Base-by-base conservation (phyloP, 2,329 filamentous ascomycete genomes). In the Xylaria sp. region DNA sequence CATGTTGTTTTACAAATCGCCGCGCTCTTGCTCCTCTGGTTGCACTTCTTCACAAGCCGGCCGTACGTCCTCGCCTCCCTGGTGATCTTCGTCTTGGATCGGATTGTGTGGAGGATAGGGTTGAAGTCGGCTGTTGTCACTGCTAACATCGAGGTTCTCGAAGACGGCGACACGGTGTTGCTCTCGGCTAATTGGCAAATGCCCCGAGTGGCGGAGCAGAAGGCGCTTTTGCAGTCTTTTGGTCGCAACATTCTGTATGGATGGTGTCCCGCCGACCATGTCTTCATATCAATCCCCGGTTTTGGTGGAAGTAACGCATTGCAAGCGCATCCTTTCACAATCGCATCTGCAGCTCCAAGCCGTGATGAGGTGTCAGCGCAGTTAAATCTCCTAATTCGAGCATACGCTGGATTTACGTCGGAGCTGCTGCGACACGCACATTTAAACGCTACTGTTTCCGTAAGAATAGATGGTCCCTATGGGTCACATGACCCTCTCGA, bases 261-360 rank as follows among this genome's bases (percentile, higher is more conserved):
- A 46, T 91, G 89, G 89, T 75, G 81, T 23, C 84, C 89, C 2
- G 87, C 87, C 18, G 87, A 90, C 72, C 89, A 91, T 75, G 82
- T 90, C 57, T 91, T 91, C 77, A 75, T 91, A 65, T 86, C 86
- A 1, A 78, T 91, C 0, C 88, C 89, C 0, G 79, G 78, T 0
- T 81, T 91, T 6, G 84, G 84, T 1, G 76, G 78, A 3, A 83
- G 81, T 62, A 84, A 90, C 72, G 74, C 79, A 2, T 75, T 90
- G 1, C 89, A 91, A 77, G 83, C 88, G 0, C 89, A 91, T 73
- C 89, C 89, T 0, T 91, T 91, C 77, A 91, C 88, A 9, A 90
- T 91, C 63, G 85, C 88, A 18, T 90, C 89, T 2, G 83, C 84
- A 0, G 87, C 87, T 10, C 85, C 87, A 1, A 39, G 61, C 9